Conservation (phyloP, 208 protist species). For the Trypanosoma melophagium region DNA sequence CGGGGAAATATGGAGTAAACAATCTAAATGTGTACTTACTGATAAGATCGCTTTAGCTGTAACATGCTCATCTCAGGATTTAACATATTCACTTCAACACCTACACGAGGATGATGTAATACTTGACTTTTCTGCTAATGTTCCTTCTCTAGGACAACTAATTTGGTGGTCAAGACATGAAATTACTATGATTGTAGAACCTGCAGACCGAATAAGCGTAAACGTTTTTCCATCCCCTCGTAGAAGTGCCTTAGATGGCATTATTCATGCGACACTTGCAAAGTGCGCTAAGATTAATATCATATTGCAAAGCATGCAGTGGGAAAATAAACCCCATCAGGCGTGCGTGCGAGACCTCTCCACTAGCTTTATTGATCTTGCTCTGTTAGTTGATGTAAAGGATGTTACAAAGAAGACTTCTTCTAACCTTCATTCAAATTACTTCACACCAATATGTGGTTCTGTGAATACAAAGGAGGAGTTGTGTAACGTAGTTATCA, state of each 20-base stretch:
- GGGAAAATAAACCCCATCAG: constrained; percentile 5
- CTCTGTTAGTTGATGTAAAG: constrained; percentile 30
- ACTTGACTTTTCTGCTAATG: constrained; percentile 61
- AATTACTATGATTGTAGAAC: constrained; percentile 57
- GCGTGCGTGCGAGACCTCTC: constrained; percentile 39
- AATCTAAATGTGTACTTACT: constrained; percentile 27
- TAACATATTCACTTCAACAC: constrained; percentile 68
- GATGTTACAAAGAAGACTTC: not conserved
- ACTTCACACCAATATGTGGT: not conserved
- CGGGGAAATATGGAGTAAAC: constrained; percentile 42
- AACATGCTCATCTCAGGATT: constrained; percentile 55
- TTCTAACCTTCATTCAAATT: not conserved
- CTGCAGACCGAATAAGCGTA: constrained; percentile 37
- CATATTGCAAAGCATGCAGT: constrained; percentile 38
- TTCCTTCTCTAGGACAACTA: constrained; percentile 51
- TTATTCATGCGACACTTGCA: constrained; percentile 46
- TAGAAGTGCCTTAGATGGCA: constrained; percentile 41
- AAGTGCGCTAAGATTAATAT: constrained; percentile 60
- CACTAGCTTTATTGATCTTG: constrained; percentile 64
- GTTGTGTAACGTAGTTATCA: too few species aligned
- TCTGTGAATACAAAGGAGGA: not conserved
- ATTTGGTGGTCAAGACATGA: constrained; percentile 56
- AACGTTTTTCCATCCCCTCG: constrained; percentile 52
- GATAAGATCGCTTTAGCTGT: constrained; percentile 53
- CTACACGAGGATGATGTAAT: constrained; percentile 60